Conservation (phyloP, 345 rosid genomes). For the Erysimum cheiranthoides region DNA sequence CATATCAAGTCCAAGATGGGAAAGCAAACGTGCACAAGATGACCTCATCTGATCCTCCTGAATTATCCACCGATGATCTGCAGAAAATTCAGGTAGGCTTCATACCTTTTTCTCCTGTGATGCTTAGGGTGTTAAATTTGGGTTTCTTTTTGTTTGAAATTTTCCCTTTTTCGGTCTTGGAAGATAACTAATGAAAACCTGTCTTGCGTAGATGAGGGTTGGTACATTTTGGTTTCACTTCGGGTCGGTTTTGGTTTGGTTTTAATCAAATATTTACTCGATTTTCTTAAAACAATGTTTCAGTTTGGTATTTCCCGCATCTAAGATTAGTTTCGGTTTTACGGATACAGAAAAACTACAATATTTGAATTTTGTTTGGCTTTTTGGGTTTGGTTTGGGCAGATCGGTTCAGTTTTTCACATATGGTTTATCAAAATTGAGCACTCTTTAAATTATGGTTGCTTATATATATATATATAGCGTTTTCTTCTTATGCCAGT, state of each 20-base stretch:
- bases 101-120: slow-evolving; percentile 10
- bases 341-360: not conserved
- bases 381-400: not conserved
- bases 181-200: slow-evolving; percentile 6
- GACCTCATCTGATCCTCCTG: slow-evolving; percentile 50
- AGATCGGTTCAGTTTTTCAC: not conserved
- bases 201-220: slow-evolving; percentile 14
- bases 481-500: slow-evolving; percentile 21
- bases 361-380: not conserved
- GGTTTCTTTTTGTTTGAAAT: not conserved
- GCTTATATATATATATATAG: not conserved
- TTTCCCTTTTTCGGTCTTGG: not conserved
- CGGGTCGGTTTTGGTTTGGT: not conserved
- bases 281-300: not conserved
- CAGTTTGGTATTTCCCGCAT: slow-evolving; percentile 8
- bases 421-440: slow-evolving; percentile 2
- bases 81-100: slow-evolving; percentile 75
- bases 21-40: slow-evolving; percentile 51
- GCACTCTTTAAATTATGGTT: slow-evolving; percentile 21
- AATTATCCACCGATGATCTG: slow-evolving; percentile 66
- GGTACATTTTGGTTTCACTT: not conserved
- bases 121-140: slow-evolving; percentile 4
- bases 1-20: slow-evolving; percentile 37
- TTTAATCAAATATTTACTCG: not conserved
- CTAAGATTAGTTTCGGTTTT: not conserved